Evolutionary conservation across 2,329 filamentous ascomycete genomes (phyloP).

Genomic region (Hypoxylon sp.): DNA sequence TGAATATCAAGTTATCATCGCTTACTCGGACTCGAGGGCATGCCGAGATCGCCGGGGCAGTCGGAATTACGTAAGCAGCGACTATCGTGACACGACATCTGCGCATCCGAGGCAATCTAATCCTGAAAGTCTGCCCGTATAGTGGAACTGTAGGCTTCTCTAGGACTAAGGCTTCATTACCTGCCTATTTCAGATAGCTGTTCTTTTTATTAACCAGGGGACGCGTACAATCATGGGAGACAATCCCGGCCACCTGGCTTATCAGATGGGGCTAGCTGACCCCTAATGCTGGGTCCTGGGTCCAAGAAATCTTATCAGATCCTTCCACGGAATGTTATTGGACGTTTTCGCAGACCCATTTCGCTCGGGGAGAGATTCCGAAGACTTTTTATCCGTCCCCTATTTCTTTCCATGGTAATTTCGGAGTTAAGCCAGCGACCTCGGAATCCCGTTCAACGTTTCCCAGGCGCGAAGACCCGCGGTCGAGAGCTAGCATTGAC

Average conservation of each 20-base stretch:
- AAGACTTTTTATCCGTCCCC: background rate
- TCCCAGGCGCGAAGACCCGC: background rate
- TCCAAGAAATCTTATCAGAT: constrained; percentile 35
- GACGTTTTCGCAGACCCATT: constrained; percentile 3
- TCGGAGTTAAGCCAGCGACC: constrained; percentile 15
- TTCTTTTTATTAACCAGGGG: background rate
- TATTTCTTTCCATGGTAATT: background rate
- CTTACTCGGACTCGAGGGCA: background rate
- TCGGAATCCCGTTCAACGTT: constrained; percentile 4
- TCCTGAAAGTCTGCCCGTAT: no score
- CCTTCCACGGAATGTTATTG: constrained; percentile 6
- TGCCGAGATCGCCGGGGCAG: background rate
- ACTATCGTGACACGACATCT: background rate
- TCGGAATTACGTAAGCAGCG: background rate
- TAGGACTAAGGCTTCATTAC: background rate
- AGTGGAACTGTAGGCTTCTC: background rate
- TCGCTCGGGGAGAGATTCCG: background rate
- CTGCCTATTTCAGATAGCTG: background rate
- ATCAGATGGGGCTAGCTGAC: constrained; percentile 36
- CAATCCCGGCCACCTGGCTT: constrained; percentile 10
- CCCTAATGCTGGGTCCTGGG: background rate
- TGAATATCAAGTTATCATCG: background rate
- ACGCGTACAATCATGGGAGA: background rate
- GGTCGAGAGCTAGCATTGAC: background rate
- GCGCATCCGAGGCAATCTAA: background rate